phyloP scores from a whole-genome alignment of 805 yeast species.

The Lipomyces yamanashiensis region DNA sequence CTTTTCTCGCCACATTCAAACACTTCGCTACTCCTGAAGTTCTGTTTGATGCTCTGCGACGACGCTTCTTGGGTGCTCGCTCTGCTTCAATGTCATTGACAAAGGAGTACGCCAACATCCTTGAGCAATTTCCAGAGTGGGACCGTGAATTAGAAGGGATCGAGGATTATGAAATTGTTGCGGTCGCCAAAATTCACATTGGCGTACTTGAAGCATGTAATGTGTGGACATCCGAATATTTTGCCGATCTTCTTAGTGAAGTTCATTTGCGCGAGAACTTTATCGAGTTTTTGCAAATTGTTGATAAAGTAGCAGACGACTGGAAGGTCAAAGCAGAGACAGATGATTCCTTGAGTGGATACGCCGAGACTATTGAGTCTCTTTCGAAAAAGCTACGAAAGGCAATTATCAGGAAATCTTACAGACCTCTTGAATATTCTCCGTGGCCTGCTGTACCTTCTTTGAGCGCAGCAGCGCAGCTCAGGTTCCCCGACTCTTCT shows the following conservation, averaged over 20 bases:
- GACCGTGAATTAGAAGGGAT: conserved; percentile 42
- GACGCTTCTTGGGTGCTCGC: conserved; percentile 64
- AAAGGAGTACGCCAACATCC: conserved; percentile 32
- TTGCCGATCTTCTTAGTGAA: conserved; percentile 74
- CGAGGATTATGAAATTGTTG: conserved; percentile 62
- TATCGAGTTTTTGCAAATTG: conserved; percentile 65
- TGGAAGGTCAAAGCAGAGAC: conserved; percentile 37
- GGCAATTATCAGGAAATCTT: conserved; percentile 50
- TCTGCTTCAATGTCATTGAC: conserved; percentile 63
- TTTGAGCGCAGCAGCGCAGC: not conserved
- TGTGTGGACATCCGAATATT: conserved; percentile 72
- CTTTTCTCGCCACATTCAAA: conserved; percentile 71
- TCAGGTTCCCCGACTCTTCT: conserved; percentile 21
- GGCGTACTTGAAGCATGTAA: conserved; percentile 79
- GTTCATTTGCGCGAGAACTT: conserved; percentile 61
- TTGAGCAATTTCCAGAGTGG: conserved; percentile 41
- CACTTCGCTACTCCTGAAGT: conserved; percentile 64
- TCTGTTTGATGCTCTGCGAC: conserved; percentile 57
- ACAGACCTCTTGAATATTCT: conserved; percentile 43
- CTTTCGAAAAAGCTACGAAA: conserved; percentile 71
- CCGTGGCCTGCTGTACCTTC: conserved; percentile 38
- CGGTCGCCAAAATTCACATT: conserved; percentile 76
- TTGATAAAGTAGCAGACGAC: conserved; percentile 64
- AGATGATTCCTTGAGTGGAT: conserved; percentile 24
- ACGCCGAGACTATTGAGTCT: conserved; percentile 42